Conservation (phyloP, 1,139 yeast species). For the Pichia sp. region DNA sequence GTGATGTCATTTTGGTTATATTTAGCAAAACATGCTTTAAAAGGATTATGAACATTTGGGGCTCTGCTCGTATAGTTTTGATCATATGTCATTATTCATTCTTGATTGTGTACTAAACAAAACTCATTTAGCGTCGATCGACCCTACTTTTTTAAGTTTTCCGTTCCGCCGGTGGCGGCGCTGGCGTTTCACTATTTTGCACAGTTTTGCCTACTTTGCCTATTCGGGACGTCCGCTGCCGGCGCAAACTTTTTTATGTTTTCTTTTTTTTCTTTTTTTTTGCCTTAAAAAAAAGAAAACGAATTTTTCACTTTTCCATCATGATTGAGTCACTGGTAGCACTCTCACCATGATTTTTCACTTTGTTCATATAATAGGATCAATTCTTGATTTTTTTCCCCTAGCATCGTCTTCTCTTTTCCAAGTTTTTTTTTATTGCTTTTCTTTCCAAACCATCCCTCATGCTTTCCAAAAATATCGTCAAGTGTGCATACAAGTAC, state of each 20-base stretch:
- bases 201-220: too few species aligned
- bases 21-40: background rate
- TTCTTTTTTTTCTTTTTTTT: too few species aligned
- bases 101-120: too few species aligned
- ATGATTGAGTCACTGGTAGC: background rate
- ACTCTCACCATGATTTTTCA: background rate
- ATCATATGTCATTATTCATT: too few species aligned
- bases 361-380: background rate
- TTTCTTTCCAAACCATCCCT: background rate
- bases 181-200: too few species aligned
- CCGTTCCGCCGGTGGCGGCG: background rate
- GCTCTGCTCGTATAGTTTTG: too few species aligned
- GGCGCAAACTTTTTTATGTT: background rate
- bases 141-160: background rate
- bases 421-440: background rate
- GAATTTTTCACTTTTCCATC: background rate
- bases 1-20: background rate
- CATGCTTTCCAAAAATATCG: conserved; percentile 9
- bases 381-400: background rate
- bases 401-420: background rate
- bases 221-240: background rate
- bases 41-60: too few species aligned
- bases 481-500: conserved; percentile 5
- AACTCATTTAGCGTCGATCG: too few species aligned
- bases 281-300: background rate